phyloP scores from a whole-genome alignment of 163 green algal species.

The Scenedesmus sp. region DNA sequence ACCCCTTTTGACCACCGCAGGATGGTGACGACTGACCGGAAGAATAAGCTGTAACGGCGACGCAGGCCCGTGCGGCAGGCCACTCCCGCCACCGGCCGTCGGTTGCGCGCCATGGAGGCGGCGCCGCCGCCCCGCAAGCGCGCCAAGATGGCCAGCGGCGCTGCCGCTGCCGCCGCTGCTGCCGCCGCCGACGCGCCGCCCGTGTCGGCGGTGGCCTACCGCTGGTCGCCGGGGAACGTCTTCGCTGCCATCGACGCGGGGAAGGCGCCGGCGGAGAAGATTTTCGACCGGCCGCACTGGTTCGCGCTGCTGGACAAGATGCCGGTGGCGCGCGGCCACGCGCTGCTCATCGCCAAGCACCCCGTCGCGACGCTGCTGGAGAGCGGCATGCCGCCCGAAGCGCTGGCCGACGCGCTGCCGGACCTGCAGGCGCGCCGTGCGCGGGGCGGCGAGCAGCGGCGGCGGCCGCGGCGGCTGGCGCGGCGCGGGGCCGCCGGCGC shows the following conservation, averaged over 20 bases:
- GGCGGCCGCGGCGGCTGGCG: not conserved
- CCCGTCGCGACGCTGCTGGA: conserved; percentile 55
- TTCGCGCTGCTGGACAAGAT: conserved; percentile 58
- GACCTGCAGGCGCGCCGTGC: conserved; percentile 50
- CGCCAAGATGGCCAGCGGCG: no score
- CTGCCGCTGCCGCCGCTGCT: conserved; percentile 4
- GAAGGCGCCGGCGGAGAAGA: conserved; percentile 9
- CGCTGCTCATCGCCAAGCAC: conserved; percentile 56
- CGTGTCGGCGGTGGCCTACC: conserved; percentile 17
- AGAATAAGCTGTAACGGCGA: no score
- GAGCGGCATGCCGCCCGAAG: conserved; percentile 34
- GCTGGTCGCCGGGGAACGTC: conserved; percentile 31
- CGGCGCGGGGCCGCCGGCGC: no score
- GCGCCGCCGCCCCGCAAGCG: no score
- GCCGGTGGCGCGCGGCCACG: conserved; percentile 51
- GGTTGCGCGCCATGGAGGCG: no score
- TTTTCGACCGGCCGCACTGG: conserved; percentile 47
- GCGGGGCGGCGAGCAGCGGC: not conserved
- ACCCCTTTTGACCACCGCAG: no score
- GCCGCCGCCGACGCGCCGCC: not conserved
- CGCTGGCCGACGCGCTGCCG: conserved; percentile 21
- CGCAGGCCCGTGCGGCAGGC: no score
- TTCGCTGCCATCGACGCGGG: conserved; percentile 37
- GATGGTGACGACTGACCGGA: no score
- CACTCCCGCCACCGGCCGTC: no score